Evolutionary conservation across 2,329 filamentous ascomycete species (phyloP), one percentile per base, ranked within the genome.

Genomic region (Ophiostoma pallidulum): DNA sequence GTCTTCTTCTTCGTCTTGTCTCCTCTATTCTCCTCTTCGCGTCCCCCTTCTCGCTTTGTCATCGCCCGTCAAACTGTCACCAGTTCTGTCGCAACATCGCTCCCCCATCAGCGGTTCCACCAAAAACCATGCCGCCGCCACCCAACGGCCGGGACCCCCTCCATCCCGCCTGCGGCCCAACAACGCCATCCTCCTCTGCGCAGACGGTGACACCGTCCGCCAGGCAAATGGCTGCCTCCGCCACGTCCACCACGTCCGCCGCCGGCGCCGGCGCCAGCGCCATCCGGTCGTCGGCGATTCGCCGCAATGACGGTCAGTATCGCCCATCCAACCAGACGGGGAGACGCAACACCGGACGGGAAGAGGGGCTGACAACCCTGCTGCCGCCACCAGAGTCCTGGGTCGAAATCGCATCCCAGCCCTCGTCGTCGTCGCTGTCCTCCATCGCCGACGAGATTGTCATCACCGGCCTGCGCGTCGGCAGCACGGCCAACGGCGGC

Each of bases 371-470:
- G 32, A 35, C 32, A 4, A 16, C 36, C n/a, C n/a, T n/a, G n/a
- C n/a, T n/a, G 24, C 33, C 33, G 51, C 52, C 41, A 49, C 56
- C 71, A 90, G 92, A 97, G 69, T 96, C 92, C 8, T 98, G 92
- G 92, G 80, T 97, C 57, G 91, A 98, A 64, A 81, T 98, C 51
- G 80, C 85, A 40, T 96, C 91, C 4, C 87, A 92, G 58, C 89
- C 91, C 8, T 96, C 91, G 0, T 94, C 91, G 2, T 95, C 91
- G 3, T 96, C 90, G 13, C 72, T 95, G 12, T 95, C 90, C 18
- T 95, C 80, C 46, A 80, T 84, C 60, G 78, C 77, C 53, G 89
- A 95, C 55, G 90, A 96, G 60, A 91, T 95, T 56, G 84, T 95
- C 54, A 94, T 88, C 2, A 92, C 87, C 5, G 90, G 90, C 22